phyloP scores from a whole-genome alignment of 2,329 filamentous ascomycete genomes.

The Amylocarpus encephaloides region DNA sequence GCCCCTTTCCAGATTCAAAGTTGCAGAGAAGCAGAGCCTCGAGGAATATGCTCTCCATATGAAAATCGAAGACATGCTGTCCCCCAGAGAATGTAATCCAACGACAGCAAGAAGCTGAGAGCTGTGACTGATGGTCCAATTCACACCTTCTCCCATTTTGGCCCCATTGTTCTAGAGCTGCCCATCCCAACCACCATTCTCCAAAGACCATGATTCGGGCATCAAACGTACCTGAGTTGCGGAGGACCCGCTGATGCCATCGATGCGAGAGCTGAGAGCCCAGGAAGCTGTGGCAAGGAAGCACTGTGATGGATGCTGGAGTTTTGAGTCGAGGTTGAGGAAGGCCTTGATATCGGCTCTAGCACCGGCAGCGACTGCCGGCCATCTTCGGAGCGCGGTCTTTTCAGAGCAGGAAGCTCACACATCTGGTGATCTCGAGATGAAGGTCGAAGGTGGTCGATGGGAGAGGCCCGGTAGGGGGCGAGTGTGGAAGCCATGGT shows the following conservation, averaged over 20 bases:
- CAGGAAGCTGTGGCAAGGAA: constrained; percentile 41
- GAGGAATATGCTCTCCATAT: no score
- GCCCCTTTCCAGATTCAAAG: no score
- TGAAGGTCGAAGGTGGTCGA: constrained; percentile 42
- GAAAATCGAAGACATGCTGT: no score
- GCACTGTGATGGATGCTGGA: constrained; percentile 38
- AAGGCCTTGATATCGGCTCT: constrained; percentile 45
- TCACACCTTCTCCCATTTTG: no score
- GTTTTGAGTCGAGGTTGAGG: constrained; percentile 45
- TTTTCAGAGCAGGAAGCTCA: constrained; percentile 41
- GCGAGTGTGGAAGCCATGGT: constrained; percentile 53
- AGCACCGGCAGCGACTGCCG: constrained; percentile 42
- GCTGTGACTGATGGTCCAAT: no score
- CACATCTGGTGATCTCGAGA: constrained; percentile 41
- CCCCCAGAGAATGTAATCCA: no score
- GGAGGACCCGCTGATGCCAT: constrained; percentile 46
- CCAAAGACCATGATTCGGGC: constrained; percentile 4
- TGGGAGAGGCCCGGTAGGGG: constrained; percentile 53
- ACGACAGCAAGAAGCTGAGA: no score
- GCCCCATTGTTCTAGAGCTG: no score
- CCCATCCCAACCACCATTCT: constrained; percentile 1
- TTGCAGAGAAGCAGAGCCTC: no score
- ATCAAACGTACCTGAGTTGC: constrained; percentile 40
- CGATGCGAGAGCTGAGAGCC: constrained; percentile 53
- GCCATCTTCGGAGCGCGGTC: constrained; percentile 40